Percentiles rank a stretch among this genome's conserved stretches.
phyloP scores from a whole-genome alignment of 2,329 filamentous ascomycete genomes.

The Ophiostoma novo-ulmi region DNA sequence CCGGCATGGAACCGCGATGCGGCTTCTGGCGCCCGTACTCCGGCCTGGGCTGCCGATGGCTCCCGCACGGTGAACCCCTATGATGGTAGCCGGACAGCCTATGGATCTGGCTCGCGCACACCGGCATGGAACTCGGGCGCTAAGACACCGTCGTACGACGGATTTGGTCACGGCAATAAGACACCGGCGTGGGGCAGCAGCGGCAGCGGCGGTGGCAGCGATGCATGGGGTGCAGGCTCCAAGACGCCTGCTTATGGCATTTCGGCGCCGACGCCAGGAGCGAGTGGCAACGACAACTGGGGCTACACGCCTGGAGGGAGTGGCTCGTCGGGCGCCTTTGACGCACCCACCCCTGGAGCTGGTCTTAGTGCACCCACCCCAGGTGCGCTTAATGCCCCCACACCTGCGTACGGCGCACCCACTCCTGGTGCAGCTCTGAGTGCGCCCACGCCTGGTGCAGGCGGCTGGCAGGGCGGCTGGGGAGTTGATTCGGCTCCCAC shows the following conservation, averaged over 20 bases:
- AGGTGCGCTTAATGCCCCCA: conserved; percentile 62
- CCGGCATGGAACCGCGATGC: conserved; percentile 58
- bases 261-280: conserved; percentile 53
- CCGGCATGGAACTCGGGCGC: conserved; percentile 75
- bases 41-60: conserved; percentile 61
- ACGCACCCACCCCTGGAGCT: conserved; percentile 63
- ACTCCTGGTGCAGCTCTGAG: conserved; percentile 53
- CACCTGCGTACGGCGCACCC: conserved; percentile 57
- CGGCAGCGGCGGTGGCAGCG: conserved; percentile 30
- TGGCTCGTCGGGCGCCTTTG: conserved; percentile 43
- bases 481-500: conserved; percentile 61
- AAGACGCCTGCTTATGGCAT: conserved; percentile 72
- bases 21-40: conserved; percentile 57
- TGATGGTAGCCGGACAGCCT: conserved; percentile 69
- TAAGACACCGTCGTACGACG: conserved; percentile 62
- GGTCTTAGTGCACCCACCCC: conserved; percentile 57
- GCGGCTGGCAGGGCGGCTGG: conserved; percentile 56
- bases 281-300: conserved; percentile 37
- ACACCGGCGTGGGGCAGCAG: conserved; percentile 54
- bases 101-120: conserved; percentile 67
- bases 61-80: conserved; percentile 65
- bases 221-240: conserved; percentile 44
- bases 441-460: conserved; percentile 65
- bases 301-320: conserved; percentile 11
- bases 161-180: conserved; percentile 63